These are phyloP conservation scores for Malus hybrid DNA, from an alignment of 331 rosid genomes.

Conservation along the genomic window DNA sequence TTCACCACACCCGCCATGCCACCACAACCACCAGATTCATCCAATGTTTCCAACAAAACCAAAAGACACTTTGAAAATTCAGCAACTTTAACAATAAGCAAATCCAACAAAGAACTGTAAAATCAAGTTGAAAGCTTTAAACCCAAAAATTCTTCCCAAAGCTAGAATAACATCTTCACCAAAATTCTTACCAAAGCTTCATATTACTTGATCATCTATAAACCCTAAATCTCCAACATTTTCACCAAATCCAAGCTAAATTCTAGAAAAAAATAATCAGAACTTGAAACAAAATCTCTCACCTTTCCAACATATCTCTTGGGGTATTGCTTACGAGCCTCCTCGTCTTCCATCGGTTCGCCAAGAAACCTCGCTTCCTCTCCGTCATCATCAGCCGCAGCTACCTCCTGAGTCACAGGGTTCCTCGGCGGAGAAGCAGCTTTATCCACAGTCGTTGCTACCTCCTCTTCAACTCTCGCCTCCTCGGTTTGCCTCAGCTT, in stretches of 20 bases:
- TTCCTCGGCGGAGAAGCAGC: neutral
- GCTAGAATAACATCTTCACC: no score
- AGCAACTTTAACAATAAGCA: neutral
- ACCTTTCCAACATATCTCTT: slow-evolving; percentile 37
- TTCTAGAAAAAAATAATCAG: neutral
- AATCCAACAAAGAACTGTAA: neutral
- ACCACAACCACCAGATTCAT: neutral
- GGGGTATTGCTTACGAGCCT: slow-evolving; percentile 62
- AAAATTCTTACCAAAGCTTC: no score
- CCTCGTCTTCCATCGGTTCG: slow-evolving; percentile 23
- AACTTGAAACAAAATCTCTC: neutral
- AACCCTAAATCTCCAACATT: neutral
- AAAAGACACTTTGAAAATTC: neutral
- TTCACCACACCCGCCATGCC: neutral
- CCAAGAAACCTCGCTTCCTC: slow-evolving; percentile 26
- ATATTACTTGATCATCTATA: neutral
- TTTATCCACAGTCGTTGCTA: neutral
- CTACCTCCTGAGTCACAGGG: neutral
- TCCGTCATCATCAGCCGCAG: neutral
- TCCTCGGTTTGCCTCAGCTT: neutral
- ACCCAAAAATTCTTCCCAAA: neutral
- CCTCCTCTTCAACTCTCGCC: neutral
- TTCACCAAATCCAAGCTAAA: neutral
- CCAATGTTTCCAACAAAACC: neutral
- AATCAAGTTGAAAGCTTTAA: neutral